Base-by-base conservation (phyloP, 805 yeast species). In the Wickerhamiella kazuoi region DNA sequence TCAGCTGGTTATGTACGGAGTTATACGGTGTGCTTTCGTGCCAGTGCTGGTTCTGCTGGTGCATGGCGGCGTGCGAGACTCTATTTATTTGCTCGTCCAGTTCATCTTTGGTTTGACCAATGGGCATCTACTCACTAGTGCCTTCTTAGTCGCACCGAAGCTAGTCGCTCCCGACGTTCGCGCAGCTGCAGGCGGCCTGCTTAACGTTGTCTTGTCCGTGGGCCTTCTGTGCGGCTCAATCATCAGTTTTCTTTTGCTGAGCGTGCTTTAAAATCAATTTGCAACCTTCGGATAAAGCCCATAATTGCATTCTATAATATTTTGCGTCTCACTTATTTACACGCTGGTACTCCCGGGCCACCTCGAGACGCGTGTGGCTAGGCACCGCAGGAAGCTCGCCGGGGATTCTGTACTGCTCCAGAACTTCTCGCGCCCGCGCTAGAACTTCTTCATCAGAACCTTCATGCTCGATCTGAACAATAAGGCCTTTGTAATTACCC, bases 101-200 rank as follows among this genome's bases (percentile, higher is more conserved):
- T 71, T 83, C 40, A 36, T 71, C 3, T 90, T 82, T 62, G 98
- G 98, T 0, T 50, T 82, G 34, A 74, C 94, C 3, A 84, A 81
- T 52, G 98, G 98, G 2, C 94, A 84, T 49, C 63, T 80, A 21
- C 69, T 79, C 38, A 76, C 93, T 5, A 70, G 82, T 21, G 70
- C 82, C 41, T 82, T 87, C 59, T 80, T 82, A 79, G 68, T 67
- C 35, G 79, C 83, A 2, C 76, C 79, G 0, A 62, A 65, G 15
- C 68, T 65, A 39, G 77, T 71, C 24, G 65, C 67, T 1, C 81
- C 74, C 26, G 67, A 68, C 17, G 87, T 82, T 50, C 75, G 74
- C 54, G 82, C 81, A 43, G 94, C 95, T 0, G 94, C 97, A 1
- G 95, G 95, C 34, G 96, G 96, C 3, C 80, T 86, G 54, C 76